Conservation (phyloP, 352 stramenopile genomes). For the Pythium aristosporum region DNA sequence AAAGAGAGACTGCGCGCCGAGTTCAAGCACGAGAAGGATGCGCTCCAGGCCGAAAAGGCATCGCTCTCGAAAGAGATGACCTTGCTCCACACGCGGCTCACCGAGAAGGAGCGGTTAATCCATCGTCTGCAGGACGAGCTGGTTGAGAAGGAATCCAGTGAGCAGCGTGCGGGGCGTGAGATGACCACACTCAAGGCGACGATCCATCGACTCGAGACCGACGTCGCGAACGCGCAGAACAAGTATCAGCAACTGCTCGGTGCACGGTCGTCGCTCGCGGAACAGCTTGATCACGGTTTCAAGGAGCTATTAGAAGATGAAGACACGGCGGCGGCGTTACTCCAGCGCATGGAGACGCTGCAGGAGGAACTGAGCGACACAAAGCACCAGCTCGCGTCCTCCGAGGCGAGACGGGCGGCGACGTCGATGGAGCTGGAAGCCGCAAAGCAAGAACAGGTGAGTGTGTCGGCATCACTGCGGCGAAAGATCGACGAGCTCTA, state of each 20-base stretch:
- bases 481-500: conserved; percentile 62
- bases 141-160: conserved; percentile 34
- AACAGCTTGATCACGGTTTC: conserved; percentile 68
- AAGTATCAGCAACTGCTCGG: conserved; percentile 65
- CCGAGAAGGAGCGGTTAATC: conserved; percentile 48
- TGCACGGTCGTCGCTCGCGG: conserved; percentile 43
- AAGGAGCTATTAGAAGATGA: conserved; percentile 70
- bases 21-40: conserved; percentile 63
- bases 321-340: conserved; percentile 42
- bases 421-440: conserved; percentile 40
- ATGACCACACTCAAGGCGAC: conserved; percentile 39
- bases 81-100: conserved; percentile 32
- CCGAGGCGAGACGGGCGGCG: conserved; percentile 33
- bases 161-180: conserved; percentile 42
- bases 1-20: conserved; percentile 62
- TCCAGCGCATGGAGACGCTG: conserved; percentile 45
- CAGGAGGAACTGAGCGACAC: conserved; percentile 40
- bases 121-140: conserved; percentile 48
- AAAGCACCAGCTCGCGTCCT: conserved; percentile 34
- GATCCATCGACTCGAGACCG: conserved; percentile 37
- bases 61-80: conserved; percentile 45
- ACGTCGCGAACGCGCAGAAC: conserved; percentile 35
- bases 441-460: conserved; percentile 25
- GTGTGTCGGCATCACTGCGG: conserved; percentile 33
- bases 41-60: conserved; percentile 36